phyloP scores from a whole-genome alignment of 495 filamentous ascomycete genomes.

The Sphaerosporella brunnea region DNA sequence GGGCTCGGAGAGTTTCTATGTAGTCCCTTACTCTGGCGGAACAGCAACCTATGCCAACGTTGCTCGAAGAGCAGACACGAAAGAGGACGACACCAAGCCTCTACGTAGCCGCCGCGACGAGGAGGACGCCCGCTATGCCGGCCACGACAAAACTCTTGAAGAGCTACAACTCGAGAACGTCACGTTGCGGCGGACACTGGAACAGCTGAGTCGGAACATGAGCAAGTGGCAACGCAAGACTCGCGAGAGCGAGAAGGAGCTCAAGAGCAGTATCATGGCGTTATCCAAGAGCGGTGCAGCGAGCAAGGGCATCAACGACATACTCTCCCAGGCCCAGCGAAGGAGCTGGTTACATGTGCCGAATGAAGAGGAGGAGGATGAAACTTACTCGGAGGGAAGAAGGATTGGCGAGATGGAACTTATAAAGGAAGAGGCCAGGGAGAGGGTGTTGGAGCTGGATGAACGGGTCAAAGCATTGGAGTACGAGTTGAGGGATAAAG shows the following conservation, averaged over 20 bases:
- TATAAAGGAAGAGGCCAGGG: conserved; percentile 2
- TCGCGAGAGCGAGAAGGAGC: conserved; percentile 16
- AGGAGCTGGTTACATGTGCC: conserved; percentile 19
- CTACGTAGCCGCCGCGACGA: no score
- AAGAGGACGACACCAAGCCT: background rate
- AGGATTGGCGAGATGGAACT: conserved; percentile 9
- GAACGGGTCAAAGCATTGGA: background rate
- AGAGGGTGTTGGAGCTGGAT: conserved; percentile 3
- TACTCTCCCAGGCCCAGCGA: conserved; percentile 16
- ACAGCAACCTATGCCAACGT: conserved; percentile 83
- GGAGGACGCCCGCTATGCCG: conserved; percentile 6
- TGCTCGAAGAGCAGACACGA: conserved; percentile 32
- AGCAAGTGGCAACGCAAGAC: conserved; percentile 21
- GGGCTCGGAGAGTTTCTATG: conserved; percentile 47
- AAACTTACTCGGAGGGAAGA: conserved; percentile 9
- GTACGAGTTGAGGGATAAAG: background rate
- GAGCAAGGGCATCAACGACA: no score
- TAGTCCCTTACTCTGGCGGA: conserved; percentile 77
- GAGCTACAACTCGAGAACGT: conserved; percentile 23
- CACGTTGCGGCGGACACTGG: conserved; percentile 18
- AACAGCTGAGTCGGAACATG: conserved; percentile 22
- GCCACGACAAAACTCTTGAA: conserved; percentile 20
- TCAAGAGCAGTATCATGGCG: conserved; percentile 19
- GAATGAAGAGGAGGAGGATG: conserved; percentile 15
- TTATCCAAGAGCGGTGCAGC: conserved; percentile 8